Conservation (phyloP, 2,329 filamentous ascomycete genomes). For the Phaeosphaeriaceae sp. region DNA sequence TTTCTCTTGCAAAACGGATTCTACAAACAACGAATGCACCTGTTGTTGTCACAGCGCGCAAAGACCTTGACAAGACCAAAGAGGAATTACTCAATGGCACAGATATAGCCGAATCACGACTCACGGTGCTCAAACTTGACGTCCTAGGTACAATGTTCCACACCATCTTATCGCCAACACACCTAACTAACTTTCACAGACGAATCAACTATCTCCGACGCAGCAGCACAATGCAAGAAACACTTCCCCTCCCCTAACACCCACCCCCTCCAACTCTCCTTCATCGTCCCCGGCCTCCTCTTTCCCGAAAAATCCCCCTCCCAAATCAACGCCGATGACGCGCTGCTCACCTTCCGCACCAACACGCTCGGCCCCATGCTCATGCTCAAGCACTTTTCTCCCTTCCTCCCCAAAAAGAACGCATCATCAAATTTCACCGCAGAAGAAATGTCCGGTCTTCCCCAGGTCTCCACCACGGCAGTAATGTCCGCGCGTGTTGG, state of each 20-base stretch:
- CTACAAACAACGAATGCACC: slow-evolving; percentile 64
- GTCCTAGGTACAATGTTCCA: slow-evolving; percentile 59
- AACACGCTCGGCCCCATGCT: slow-evolving; percentile 79
- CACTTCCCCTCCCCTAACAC: slow-evolving; percentile 56
- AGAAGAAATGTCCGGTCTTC: slow-evolving; percentile 36
- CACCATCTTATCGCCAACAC: not conserved
- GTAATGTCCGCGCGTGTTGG: slow-evolving; percentile 81
- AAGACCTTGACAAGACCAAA: slow-evolving; percentile 58
- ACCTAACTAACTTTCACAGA: slow-evolving; percentile 49
- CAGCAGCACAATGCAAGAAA: slow-evolving; percentile 61
- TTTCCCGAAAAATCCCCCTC: slow-evolving; percentile 73
- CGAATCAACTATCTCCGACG: slow-evolving; percentile 66
- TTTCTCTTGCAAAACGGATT: slow-evolving; percentile 65
- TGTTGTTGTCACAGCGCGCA: slow-evolving; percentile 67
- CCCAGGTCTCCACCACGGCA: slow-evolving; percentile 69
- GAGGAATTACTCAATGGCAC: slow-evolving; percentile 60
- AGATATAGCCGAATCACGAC: slow-evolving; percentile 53
- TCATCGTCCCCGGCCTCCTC: slow-evolving; percentile 75
- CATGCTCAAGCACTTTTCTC: slow-evolving; percentile 76
- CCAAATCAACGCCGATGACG: slow-evolving; percentile 67
- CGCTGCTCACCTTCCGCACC: slow-evolving; percentile 73
- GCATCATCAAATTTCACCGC: slow-evolving; percentile 8
- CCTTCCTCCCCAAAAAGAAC: slow-evolving; percentile 69
- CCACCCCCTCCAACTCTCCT: slow-evolving; percentile 70
- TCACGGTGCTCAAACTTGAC: slow-evolving; percentile 63